A percentile compares a stretch with the other conserved stretches of the same genome.
phyloP scores from a whole-genome alignment of 2,329 filamentous ascomycete species.

The Alternaria novae-zelandiae region DNA sequence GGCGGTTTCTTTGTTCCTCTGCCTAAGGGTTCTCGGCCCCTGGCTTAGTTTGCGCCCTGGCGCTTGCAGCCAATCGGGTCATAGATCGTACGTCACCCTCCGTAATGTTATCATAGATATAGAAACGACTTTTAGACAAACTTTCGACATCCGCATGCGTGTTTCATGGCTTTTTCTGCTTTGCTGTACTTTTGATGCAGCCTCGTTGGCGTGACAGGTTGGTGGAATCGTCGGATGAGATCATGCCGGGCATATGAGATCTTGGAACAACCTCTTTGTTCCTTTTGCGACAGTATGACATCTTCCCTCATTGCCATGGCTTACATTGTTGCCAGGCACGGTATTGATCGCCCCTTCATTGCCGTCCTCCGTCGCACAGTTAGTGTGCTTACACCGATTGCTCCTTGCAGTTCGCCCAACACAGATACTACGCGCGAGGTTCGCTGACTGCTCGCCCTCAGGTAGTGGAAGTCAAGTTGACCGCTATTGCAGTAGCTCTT shows the following conservation, averaged over 20 bases:
- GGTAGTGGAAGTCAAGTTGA: background rate
- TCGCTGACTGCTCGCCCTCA: background rate
- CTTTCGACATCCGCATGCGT: background rate
- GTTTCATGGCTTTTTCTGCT: background rate
- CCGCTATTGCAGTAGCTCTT: background rate
- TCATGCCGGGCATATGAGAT: background rate
- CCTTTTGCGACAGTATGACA: background rate
- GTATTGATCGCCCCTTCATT: background rate
- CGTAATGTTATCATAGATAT: background rate
- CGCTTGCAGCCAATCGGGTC: background rate
- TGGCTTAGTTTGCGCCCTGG: background rate
- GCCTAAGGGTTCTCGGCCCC: background rate
- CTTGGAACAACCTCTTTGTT: background rate
- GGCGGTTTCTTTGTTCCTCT: background rate
- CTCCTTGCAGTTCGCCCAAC: background rate
- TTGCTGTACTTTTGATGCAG: background rate
- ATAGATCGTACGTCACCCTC: background rate
- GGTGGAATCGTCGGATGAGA: background rate
- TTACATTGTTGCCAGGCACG: conserved; percentile 1
- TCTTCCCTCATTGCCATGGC: background rate
- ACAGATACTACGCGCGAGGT: background rate
- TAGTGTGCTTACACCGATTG: conserved; percentile 9
- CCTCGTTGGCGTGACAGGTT: background rate
- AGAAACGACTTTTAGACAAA: background rate
- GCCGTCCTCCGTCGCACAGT: background rate